Evolutionary conservation across 441 rosid species (phyloP).

Genomic region (Pelargonium australe): DNA sequence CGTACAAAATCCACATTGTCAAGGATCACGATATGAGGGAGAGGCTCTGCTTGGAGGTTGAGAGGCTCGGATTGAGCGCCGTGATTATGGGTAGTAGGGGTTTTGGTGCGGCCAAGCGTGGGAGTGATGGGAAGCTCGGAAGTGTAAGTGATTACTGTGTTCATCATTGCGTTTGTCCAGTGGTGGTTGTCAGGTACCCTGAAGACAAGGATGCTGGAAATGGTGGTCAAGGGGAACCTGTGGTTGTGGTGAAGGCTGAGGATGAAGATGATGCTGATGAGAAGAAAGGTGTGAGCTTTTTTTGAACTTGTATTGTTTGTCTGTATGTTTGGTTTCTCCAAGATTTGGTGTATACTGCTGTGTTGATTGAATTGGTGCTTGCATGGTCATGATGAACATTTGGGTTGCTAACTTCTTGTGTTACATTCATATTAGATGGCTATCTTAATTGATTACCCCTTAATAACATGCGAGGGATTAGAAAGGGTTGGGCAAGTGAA

Average conservation of each 20-base stretch:
- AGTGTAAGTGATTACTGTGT: slow-evolving; percentile 46
- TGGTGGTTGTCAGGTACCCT: slow-evolving; percentile 48
- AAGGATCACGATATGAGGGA: slow-evolving; percentile 24
- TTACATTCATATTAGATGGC: too few relatives aligned
- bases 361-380: neutral
- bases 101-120: slow-evolving; percentile 20
- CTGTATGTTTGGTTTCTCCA: neutral
- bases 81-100: slow-evolving; percentile 23
- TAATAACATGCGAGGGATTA: neutral
- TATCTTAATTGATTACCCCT: too few relatives aligned
- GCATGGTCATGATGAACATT: neutral
- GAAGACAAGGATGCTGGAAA: slow-evolving; percentile 37
- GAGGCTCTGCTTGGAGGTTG: slow-evolving; percentile 24
- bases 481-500: neutral
- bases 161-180: slow-evolving; percentile 67
- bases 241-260: slow-evolving; percentile 8
- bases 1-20: slow-evolving; percentile 20
- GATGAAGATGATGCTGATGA: slow-evolving; percentile 2
- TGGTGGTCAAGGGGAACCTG: slow-evolving; percentile 11
- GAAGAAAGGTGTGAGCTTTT: neutral
- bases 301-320: neutral
- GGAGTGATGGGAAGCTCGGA: slow-evolving; percentile 21
- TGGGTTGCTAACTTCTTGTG: neutral
- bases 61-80: slow-evolving; percentile 21
- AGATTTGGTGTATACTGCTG: neutral